Evolutionary conservation across 345 rosid genomes (phyloP), one percentile per base, ranked within the genome.

Genomic region (Lepidium sativum): DNA sequence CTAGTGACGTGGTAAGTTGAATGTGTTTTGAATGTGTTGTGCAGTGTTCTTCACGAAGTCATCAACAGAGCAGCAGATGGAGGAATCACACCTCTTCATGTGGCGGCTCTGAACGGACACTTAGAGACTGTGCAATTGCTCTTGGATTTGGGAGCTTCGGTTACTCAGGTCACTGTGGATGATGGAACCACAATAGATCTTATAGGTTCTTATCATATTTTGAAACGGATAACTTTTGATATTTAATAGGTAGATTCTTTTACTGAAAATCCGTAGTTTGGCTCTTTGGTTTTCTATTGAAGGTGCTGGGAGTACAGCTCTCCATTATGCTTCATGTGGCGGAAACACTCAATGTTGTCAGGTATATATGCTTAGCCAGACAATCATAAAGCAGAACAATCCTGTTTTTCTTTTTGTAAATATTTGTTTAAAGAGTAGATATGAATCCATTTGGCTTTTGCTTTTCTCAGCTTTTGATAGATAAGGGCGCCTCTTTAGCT

Each of bases 301-400:
- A 92, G 97, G 99, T 62, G 86, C 99, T 25, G 97, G 96, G 71
- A 94, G 99, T 82, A 81, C 95, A 15, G 70, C 96, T 45, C 92
- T 94, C 15, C 99, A 94, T 72, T 94, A 94, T 69, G 99, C 96
- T 75, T 95, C 99, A 21, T 94, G 99, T 80, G 99, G 97, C 39
- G 99, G 99, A 75, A 94, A 82, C 78, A 75, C 75, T 29, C 92
- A 86, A 39, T 94, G 97, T 65, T 94, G 97, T 70, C 90, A 90
- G 84, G 99, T 92, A 80, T 73, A 64, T 62, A 56, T 67, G 37
- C 45, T 60, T 29, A 49, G 41, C 8, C 27, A 63, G 12, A 33
- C 29, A 70, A 47, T 61, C 32, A 23, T 25, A 47, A 31, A 38
- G 8, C 48, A 3, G 15, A 35, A 37, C n/a, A 47, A 14, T 44